Conservation (phyloP, 2,329 filamentous ascomycete species). For the Sporothrix luriei region DNA sequence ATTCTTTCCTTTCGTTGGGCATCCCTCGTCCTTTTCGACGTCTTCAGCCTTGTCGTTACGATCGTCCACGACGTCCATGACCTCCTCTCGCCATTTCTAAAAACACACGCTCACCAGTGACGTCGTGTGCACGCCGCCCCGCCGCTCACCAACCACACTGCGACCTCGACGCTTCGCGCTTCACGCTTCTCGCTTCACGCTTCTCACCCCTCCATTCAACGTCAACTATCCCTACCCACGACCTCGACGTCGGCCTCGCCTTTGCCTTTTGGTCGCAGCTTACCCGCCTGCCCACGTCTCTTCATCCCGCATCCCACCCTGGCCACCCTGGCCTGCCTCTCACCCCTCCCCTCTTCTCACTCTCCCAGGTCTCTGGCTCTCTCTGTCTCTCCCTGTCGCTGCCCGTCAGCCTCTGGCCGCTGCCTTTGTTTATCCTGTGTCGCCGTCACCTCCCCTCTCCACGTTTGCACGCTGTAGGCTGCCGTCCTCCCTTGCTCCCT, state of each 20-base stretch:
- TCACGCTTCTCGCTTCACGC: neutral
- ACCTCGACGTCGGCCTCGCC: neutral
- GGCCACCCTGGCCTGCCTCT: neutral
- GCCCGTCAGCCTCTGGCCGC: neutral
- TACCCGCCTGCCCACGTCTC: conserved; percentile 1
- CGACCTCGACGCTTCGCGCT: neutral
- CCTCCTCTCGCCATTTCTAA: neutral
- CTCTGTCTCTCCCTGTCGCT: neutral
- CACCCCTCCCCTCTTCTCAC: conserved; percentile 5
- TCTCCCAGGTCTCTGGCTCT: neutral
- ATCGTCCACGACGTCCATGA: neutral
- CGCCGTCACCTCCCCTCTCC: neutral
- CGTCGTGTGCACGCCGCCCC: neutral
- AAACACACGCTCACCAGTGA: neutral
- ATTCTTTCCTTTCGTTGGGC: neutral
- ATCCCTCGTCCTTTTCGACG: neutral
- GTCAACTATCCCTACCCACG: neutral
- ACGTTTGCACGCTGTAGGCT: neutral
- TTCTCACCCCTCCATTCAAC: neutral
- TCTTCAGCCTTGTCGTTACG: neutral
- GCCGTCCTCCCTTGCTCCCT: neutral
- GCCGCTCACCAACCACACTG: conserved; percentile 2
- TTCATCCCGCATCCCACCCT: conserved; percentile 21
- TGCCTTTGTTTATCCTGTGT: neutral
- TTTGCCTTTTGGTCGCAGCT: neutral